Evolutionary conservation across 176 grass and related monocot species (phyloP), one percentile per base, ranked within the genome.

Genomic region (Themeda triandra): DNA sequence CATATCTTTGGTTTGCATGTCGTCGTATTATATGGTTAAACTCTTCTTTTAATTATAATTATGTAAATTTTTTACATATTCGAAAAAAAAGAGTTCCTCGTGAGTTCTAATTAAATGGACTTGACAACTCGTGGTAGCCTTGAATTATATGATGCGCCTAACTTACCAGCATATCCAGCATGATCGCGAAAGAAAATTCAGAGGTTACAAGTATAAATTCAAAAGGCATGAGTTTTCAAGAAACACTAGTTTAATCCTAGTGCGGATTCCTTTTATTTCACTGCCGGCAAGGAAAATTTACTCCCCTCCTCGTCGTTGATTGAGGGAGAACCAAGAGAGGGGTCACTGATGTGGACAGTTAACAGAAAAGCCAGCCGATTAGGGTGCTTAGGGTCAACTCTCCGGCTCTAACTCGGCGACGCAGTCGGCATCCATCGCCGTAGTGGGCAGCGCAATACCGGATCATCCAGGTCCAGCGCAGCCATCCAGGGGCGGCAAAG

Each of bases 381-480:
- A 51, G n/a, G 39, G 9, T 3, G 14, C 2, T 73, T 46, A 64
- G 44, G 17, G 75, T 79, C 51, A 79, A 71, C 76, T 14, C 33
- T 23, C 18, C 0, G 12, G 13, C 79, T 27, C 31, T 25, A 59
- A 82, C 33, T 71, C 71, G 63, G 29, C 63, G 78, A 66, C 41
- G 6, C 28, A 66, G 71, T 17, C 71, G 40, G 63, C 42, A 49
- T 9, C 71, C 40, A 33, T 67, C 18, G 41, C 27, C 75, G 40
- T 41, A 80, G 77, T 86, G 84, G 84, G 15, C 17, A 37, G 77
- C 84, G 77, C 84, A 80, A 73, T n/a, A n/a, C n/a, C n/a, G n/a
- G n/a, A n/a, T n/a, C n/a, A n/a, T n/a, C n/a, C n/a, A n/a, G n/a
- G n/a, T n/a, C 42, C 45, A 15, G 14, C 42, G 44, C 13, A 15